Evolutionary conservation across 805 yeast species (phyloP), one percentile per base, ranked within the genome.

Genomic region (Yamadazyma philogaea): DNA sequence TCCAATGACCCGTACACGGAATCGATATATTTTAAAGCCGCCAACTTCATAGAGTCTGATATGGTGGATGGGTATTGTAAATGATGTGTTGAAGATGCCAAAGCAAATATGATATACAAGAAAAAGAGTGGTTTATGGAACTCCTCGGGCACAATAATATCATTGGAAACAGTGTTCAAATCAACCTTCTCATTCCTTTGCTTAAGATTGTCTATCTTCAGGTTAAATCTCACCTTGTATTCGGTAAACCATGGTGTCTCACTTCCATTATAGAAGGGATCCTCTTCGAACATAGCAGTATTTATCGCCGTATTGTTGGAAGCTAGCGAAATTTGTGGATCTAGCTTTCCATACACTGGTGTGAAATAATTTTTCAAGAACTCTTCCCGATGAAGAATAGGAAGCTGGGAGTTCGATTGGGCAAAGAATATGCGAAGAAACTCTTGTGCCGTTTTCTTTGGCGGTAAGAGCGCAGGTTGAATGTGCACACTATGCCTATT

Each of bases 391-490:
- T 90, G 96, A 37, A 89, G 63, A 3, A 90, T 72, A 0, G 97
- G 96, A 20, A 87, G 60, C 59, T 88, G 96, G 2, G 95, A 71
- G 57, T 90, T 89, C 12, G 90, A 78, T 53, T 84, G 89, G 16
- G 84, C 78, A 56, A 90, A 90, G 58, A 75, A 88, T 2, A 78
- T 68, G 28, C 79, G 72, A 7, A 88, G 55, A 34, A 85, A 72
- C 39, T 72, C 68, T 53, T 84, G 79, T 0, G 96, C 96, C 24
- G 79, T 75, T 17, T 70, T 66, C 52, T 86, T 87, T 1, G 85
- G 74, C 1, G 95, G 93, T 17, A 90, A 64, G 8, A 75, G 55
- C 0, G 82, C 80, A 0, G 79, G 73, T 12, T 55, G 51, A 3
- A 45, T 44, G 6, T 41, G 35, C 7, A 42, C 48, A 11, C 34